phyloP scores from a whole-genome alignment of 2,329 filamentous ascomycete species.

The Venturia carpophila region DNA sequence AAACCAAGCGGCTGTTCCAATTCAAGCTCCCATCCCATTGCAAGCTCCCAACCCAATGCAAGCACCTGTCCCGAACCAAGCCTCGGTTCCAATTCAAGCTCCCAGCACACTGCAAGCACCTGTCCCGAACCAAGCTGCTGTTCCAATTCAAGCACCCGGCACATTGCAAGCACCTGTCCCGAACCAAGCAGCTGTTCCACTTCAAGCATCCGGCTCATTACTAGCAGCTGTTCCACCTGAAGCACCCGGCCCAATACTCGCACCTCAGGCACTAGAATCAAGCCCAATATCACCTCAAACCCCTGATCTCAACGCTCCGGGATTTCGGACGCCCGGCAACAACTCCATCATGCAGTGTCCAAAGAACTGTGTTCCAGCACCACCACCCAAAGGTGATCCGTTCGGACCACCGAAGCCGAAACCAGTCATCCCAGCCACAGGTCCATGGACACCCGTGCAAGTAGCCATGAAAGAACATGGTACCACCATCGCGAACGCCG shows the following conservation, averaged over 20 bases:
- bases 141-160: background rate
- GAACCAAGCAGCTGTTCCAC: background rate
- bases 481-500: background rate
- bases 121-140: background rate
- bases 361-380: background rate
- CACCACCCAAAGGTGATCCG: background rate
- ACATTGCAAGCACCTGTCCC: background rate
- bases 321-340: too few relatives aligned
- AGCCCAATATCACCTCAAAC: background rate
- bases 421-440: background rate
- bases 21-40: too few relatives aligned
- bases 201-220: background rate
- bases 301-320: background rate
- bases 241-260: background rate
- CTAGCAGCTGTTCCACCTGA: background rate
- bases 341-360: background rate
- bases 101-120: too few relatives aligned
- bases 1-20: too few relatives aligned
- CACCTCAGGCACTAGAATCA: background rate
- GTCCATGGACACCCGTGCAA: background rate
- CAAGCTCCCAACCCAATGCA: too few relatives aligned
- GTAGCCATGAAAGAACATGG: background rate
- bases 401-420: conserved; percentile 1
- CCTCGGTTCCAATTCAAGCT: background rate
- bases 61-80: background rate